phyloP scores from a whole-genome alignment of 352 stramenopile species.

The Phytophthora citrophthora region DNA sequence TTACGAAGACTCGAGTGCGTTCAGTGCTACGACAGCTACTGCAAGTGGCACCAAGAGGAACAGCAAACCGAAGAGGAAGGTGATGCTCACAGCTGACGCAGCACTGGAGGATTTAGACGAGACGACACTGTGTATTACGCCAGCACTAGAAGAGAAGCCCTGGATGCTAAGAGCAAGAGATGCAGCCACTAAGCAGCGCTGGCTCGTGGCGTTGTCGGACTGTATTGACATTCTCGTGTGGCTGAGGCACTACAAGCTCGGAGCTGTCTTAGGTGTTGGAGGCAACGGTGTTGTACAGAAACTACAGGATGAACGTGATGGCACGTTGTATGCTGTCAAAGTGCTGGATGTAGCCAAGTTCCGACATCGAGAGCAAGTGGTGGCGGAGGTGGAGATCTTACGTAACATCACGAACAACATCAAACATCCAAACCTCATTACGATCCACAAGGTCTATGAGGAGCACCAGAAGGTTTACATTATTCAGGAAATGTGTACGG shows the following conservation, averaged over 20 bases:
- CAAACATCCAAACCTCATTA: constrained; percentile 77
- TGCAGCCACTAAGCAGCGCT: constrained; percentile 57
- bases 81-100: constrained; percentile 68
- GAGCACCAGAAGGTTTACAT: constrained; percentile 85
- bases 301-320: constrained; percentile 65
- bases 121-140: constrained; percentile 59
- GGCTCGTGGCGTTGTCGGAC: constrained; percentile 70
- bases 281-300: constrained; percentile 77
- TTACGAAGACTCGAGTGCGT: constrained; percentile 44
- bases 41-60: constrained; percentile 25
- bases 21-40: constrained; percentile 24
- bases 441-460: constrained; percentile 86
- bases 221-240: constrained; percentile 82
- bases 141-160: constrained; percentile 54
- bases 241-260: constrained; percentile 75
- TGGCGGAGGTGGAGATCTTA: constrained; percentile 81
- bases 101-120: constrained; percentile 60
- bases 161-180: constrained; percentile 69
- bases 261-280: constrained; percentile 69
- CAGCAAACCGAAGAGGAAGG: constrained; percentile 44
- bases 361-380: constrained; percentile 69
- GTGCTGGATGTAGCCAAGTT: constrained; percentile 82
- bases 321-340: constrained; percentile 72
- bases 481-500: constrained; percentile 74
- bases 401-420: constrained; percentile 85